These are phyloP conservation scores for Picocystis sp. DNA, from an alignment of 163 green algal species.

Conservation along the genomic window DNA sequence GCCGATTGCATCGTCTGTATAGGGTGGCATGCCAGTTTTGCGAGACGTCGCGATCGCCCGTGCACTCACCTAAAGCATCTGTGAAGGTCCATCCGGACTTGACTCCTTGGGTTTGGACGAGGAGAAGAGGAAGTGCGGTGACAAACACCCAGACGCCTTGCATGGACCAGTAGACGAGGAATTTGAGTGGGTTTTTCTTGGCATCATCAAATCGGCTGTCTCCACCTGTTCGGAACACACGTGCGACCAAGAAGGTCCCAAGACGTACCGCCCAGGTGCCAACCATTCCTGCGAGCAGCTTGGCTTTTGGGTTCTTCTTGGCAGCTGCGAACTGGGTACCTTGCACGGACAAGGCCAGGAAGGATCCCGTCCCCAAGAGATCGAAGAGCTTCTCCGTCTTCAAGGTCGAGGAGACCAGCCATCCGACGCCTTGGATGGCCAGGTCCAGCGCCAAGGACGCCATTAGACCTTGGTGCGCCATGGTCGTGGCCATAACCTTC, in stretches of 20 bases:
- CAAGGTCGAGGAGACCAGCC: conserved; percentile 26
- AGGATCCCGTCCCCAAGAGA: conserved; percentile 35
- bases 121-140: conserved; percentile 37
- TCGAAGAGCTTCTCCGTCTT: conserved; percentile 70
- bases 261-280: conserved; percentile 43
- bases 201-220: conserved; percentile 51
- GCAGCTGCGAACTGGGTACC: conserved; percentile 19
- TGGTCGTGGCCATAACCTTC: no score
- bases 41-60: not conserved
- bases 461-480: conserved; percentile 13
- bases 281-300: conserved; percentile 22
- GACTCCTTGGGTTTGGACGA: conserved; percentile 28
- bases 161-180: conserved; percentile 39
- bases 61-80: no score
- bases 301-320: conserved; percentile 24
- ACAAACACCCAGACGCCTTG: conserved; percentile 58
- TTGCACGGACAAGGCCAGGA: conserved; percentile 27
- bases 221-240: conserved; percentile 36
- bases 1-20: no score
- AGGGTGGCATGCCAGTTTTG: no score
- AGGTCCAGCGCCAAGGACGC: conserved; percentile 41
- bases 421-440: conserved; percentile 46
- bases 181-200: conserved; percentile 33
- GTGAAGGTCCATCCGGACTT: no score
- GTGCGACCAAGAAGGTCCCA: conserved; percentile 42